Base-by-base conservation (phyloP, 345 rosid species). In the Hibiscus syriacus region DNA sequence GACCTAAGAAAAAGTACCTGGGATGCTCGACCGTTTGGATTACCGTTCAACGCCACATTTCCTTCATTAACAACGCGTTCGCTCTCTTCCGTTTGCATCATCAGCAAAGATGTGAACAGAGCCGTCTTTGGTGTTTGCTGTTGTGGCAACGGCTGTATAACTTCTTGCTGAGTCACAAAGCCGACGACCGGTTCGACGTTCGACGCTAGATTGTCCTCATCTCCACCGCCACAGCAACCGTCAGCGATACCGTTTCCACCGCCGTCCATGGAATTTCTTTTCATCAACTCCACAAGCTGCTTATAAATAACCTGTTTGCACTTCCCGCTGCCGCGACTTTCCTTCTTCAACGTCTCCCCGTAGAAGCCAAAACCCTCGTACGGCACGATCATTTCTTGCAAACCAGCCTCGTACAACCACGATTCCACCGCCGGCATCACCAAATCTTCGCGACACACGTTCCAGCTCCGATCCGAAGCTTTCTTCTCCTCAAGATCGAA, bases 321-420 rank as follows among this genome's bases (percentile, higher is more conserved):
- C 79, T 82, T 86, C 46, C 89, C 94, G 63, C 82, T 75, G 2
- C 77, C 59, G 25, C 79, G 76, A 55, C 58, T 72, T 66, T 59
- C 80, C 74, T 70, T 69, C 72, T 81, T 81, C 63, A 39, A 39
- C 14, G 45, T n/a, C 46, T 68, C 77, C 26, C 48, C 69, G 34
- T 2, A 38, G 29, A 25, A 53, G 29, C 53, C 50, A 39, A 65
- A 64, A 58, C 55, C 26, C 36, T 68, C 68, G 60, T 2, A 72
- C 25, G 97, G 95, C 10, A 87, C 98, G 61, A 77, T 63, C 73
- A 86, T 75, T 41, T 92, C 97, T 54, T 76, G 91, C 38, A 69
- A 46, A 16, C 69, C 57, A 20, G 77, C 62, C 64, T 80, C 81
- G 60, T 46, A 74, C 25, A 55, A 69, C 88, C 91, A 83, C 0